Percentiles rank a stretch among this genome's conserved stretches.
phyloP scores from a whole-genome alignment of 305 asterid genomes.

The Lippia alba region DNA sequence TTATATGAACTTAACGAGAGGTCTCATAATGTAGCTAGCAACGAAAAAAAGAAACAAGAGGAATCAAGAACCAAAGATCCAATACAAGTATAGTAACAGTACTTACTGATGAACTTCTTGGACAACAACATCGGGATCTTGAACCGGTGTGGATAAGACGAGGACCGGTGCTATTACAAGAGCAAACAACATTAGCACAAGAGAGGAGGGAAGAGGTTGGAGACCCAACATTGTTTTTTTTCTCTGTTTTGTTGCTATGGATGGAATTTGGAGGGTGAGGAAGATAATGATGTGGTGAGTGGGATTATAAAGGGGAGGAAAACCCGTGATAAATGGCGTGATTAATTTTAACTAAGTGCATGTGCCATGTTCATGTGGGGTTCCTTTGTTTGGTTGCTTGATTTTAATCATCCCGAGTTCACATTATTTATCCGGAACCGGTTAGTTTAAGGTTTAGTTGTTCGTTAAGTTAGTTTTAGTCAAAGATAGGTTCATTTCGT shows the following conservation, averaged over 20 bases:
- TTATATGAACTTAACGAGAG: too few species aligned
- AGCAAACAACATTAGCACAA: constrained; percentile 29
- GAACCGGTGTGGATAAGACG: constrained; percentile 39
- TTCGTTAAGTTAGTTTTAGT: constrained; percentile 41
- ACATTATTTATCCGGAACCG: constrained; percentile 31
- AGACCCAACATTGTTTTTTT: constrained; percentile 39
- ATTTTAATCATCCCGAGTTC: constrained; percentile 29
- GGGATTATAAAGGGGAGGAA: constrained; percentile 39
- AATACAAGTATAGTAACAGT: neutral
- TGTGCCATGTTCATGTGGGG: constrained; percentile 24
- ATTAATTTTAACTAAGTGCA: constrained; percentile 42
- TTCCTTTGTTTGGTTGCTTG: constrained; percentile 8
- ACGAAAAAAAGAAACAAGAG: neutral
- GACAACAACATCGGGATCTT: constrained; percentile 59
- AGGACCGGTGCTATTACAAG: constrained; percentile 32
- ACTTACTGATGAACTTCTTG: constrained; percentile 67
- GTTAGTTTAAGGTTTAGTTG: constrained; percentile 27
- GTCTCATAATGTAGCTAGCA: too few species aligned
- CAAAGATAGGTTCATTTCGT: neutral
- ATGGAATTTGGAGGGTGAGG: constrained; percentile 22
- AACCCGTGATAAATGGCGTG: constrained; percentile 77
- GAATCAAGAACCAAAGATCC: neutral
- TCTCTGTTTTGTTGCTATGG: neutral
- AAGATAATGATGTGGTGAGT: constrained; percentile 28
- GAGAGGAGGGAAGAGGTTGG: neutral